phyloP scores from a whole-genome alignment of 306 rosid species.

The Biancaea sappan region DNA sequence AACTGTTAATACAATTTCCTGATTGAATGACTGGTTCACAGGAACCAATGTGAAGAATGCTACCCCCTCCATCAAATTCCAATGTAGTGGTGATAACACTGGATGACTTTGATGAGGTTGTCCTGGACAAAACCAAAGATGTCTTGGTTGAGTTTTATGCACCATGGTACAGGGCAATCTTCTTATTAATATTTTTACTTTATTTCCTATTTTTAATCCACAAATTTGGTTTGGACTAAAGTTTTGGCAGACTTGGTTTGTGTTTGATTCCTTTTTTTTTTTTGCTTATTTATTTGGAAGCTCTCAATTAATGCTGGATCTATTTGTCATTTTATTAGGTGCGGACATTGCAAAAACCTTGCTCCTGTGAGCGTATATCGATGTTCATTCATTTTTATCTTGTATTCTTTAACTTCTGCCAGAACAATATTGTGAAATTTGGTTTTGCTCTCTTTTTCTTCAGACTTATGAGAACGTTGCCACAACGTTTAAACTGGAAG shows the following conservation, averaged over 20 bases:
- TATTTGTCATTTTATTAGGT: slow-evolving; percentile 61
- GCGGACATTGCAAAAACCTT: slow-evolving; percentile 99
- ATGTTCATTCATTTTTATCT: slow-evolving; percentile 16
- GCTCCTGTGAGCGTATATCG: slow-evolving; percentile 80
- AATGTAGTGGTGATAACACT: slow-evolving; percentile 70
- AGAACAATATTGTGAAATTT: slow-evolving; percentile 26
- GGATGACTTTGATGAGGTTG: slow-evolving; percentile 78
- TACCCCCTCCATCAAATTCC: slow-evolving; percentile 70
- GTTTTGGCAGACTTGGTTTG: background rate
- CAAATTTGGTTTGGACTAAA: background rate
- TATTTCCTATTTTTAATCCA: background rate
- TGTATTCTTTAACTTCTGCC: slow-evolving; percentile 16
- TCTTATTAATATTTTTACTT: slow-evolving; percentile 12
- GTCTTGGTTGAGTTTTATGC: slow-evolving; percentile 98
- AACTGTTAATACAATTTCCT: slow-evolving; percentile 24
- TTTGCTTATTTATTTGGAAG: background rate
- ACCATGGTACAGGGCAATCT: slow-evolving; percentile 70
- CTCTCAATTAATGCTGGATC: slow-evolving; percentile 15
- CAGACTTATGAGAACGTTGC: slow-evolving; percentile 95
- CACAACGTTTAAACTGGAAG: slow-evolving; percentile 76
- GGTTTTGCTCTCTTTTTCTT: slow-evolving; percentile 15
- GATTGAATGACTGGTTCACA: slow-evolving; percentile 39
- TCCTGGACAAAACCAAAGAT: slow-evolving; percentile 82
- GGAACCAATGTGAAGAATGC: slow-evolving; percentile 96
- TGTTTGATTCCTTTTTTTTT: slow-evolving; percentile 13